These are phyloP conservation scores for Priceomyces melissophilus DNA, from an alignment of 805 yeast genomes.

Conservation along the genomic window DNA sequence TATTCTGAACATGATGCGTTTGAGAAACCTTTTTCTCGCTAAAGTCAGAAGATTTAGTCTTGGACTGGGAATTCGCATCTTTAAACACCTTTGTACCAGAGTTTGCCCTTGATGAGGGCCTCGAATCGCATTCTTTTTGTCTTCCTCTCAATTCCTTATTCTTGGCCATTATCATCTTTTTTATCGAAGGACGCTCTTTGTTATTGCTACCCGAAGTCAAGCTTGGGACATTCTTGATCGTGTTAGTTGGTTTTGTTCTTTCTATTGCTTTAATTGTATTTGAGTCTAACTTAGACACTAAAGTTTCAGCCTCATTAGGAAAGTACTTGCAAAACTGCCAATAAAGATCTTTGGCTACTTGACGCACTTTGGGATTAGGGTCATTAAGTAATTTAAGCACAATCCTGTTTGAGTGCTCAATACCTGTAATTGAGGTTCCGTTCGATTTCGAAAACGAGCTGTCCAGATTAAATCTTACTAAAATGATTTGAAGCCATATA, in stretches of 20 bases:
- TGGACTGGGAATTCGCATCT: background rate
- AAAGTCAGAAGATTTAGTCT: background rate
- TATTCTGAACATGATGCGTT: background rate
- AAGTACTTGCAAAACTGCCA: conserved; percentile 64
- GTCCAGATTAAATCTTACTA: conserved; percentile 49
- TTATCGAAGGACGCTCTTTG: conserved; percentile 43
- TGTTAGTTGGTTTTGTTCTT: conserved; percentile 46
- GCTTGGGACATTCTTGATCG: background rate
- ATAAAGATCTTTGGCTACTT: conserved; percentile 64
- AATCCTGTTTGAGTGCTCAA: conserved; percentile 48
- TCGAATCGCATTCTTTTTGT: conserved; percentile 17
- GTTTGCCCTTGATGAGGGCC: conserved; percentile 18
- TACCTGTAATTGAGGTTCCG: conserved; percentile 15
- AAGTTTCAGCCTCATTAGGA: conserved; percentile 47
- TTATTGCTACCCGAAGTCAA: conserved; percentile 6
- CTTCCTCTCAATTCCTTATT: conserved; percentile 33
- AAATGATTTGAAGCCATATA: conserved; percentile 61
- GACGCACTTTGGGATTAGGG: conserved; percentile 79
- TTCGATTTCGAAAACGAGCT: conserved; percentile 23
- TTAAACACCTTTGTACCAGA: conserved; percentile 3
- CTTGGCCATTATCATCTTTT: conserved; percentile 45
- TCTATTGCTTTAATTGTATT: conserved; percentile 59
- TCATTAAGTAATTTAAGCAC: conserved; percentile 65
- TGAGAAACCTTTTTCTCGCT: background rate
- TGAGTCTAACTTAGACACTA: conserved; percentile 40